Percentiles rank a stretch among this genome's conserved stretches.
phyloP scores from a whole-genome alignment of 192 early-diverging fungal species.

The Podila verticillata region DNA sequence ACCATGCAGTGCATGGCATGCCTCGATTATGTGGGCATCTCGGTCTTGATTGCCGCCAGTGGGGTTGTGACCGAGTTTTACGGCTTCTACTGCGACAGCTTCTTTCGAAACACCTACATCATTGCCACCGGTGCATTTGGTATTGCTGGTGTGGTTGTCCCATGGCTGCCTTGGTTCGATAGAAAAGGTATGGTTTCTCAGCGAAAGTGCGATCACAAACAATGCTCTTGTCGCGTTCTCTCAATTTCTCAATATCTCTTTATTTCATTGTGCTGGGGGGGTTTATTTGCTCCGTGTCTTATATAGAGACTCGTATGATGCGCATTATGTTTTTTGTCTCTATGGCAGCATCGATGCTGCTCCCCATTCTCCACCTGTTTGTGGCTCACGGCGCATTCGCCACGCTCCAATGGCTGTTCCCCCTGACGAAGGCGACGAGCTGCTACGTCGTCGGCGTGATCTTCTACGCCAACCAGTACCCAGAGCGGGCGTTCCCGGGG shows the following conservation, averaged over 20 bases:
- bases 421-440: slow-evolving; percentile 55
- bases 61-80: slow-evolving; percentile 67
- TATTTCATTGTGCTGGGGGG: not conserved
- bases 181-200: slow-evolving; percentile 31
- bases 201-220: not conserved
- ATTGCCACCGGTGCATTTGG: slow-evolving; percentile 58
- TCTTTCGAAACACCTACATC: slow-evolving; percentile 57
- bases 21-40: slow-evolving; percentile 72
- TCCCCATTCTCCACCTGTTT: slow-evolving; percentile 61
- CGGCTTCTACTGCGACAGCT: slow-evolving; percentile 62
- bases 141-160: slow-evolving; percentile 58
- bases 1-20: slow-evolving; percentile 66
- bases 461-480: slow-evolving; percentile 66
- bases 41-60: slow-evolving; percentile 68
- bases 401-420: slow-evolving; percentile 55
- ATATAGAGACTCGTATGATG: slow-evolving; percentile 42
- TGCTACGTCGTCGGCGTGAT: slow-evolving; percentile 63
- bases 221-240: not conserved
- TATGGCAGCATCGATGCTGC: slow-evolving; percentile 54
- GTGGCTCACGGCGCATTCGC: slow-evolving; percentile 48
- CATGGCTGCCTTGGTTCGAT: slow-evolving; percentile 64
- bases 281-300: not conserved
- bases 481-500: slow-evolving; percentile 66
- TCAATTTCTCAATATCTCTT: not conserved
- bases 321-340: slow-evolving; percentile 65